These are phyloP conservation scores for Pythium biforme DNA, from an alignment of 352 stramenopile genomes.

Conservation along the genomic window DNA sequence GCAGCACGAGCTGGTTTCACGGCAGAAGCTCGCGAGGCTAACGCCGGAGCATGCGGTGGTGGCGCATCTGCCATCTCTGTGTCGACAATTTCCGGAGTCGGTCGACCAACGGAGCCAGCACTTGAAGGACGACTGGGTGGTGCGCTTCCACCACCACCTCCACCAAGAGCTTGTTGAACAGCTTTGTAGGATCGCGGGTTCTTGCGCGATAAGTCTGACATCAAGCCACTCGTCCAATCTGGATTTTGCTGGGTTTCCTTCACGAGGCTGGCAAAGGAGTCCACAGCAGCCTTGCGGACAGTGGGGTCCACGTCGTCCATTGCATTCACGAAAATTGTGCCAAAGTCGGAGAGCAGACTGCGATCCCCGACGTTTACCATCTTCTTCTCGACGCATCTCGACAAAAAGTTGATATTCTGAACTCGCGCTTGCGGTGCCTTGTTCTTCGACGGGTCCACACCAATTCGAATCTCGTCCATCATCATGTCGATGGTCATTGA, in stretches of 20 bases:
- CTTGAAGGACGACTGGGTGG: slow-evolving; percentile 31
- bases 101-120: slow-evolving; percentile 25
- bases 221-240: slow-evolving; percentile 52
- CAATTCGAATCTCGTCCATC: slow-evolving; percentile 81
- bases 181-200: slow-evolving; percentile 71
- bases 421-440: slow-evolving; percentile 78
- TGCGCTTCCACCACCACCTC: slow-evolving; percentile 21
- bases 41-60: neutral
- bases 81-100: slow-evolving; percentile 18
- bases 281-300: slow-evolving; percentile 73
- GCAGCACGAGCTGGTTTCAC: slow-evolving; percentile 33
- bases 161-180: slow-evolving; percentile 54
- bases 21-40: neutral
- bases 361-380: slow-evolving; percentile 66
- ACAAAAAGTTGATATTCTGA: slow-evolving; percentile 69
- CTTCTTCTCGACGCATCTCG: slow-evolving; percentile 67
- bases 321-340: slow-evolving; percentile 49
- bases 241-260: slow-evolving; percentile 48
- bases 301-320: slow-evolving; percentile 82
- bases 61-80: slow-evolving; percentile 23
- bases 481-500: slow-evolving; percentile 85
- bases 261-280: slow-evolving; percentile 57
- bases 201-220: slow-evolving; percentile 68
- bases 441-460: slow-evolving; percentile 74
- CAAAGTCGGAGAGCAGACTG: slow-evolving; percentile 61